Percentiles rank a stretch among this genome's conserved stretches.
phyloP scores from a whole-genome alignment of 345 rosid genomes.

The Dovyalis caffra region DNA sequence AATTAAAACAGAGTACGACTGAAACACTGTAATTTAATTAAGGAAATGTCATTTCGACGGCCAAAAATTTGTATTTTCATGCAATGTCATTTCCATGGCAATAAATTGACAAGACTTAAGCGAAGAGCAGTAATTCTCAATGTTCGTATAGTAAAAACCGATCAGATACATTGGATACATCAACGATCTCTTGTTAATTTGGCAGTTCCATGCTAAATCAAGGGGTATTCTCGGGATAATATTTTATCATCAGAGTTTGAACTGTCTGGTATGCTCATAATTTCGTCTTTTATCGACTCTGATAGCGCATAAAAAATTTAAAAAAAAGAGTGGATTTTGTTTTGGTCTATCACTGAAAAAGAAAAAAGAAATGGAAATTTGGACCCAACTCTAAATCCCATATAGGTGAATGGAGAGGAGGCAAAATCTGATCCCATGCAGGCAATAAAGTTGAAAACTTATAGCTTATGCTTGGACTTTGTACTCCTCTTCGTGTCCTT shows the following conservation, averaged over 20 bases:
- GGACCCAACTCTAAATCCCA: constrained; percentile 3
- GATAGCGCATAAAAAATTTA: background rate
- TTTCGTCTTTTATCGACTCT: background rate
- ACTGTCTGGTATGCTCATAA: background rate
- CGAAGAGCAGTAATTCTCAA: background rate
- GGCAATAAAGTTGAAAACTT: constrained; percentile 14
- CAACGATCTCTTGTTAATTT: background rate
- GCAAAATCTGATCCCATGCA: constrained; percentile 2
- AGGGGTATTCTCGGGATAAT: background rate
- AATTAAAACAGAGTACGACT: background rate
- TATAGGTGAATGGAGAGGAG: background rate
- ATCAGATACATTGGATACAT: constrained; percentile 1
- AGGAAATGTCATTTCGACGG: background rate
- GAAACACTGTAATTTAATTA: too few species aligned
- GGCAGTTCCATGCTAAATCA: background rate
- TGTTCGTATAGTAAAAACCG: background rate
- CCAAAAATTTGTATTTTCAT: background rate
- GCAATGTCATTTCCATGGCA: constrained; percentile 1
- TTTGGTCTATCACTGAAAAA: constrained; percentile 12
- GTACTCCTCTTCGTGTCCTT: background rate
- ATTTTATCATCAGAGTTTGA: background rate
- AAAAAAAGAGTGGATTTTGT: constrained; percentile 21
- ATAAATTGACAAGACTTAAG: background rate
- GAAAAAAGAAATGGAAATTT: background rate
- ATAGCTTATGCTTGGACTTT: constrained; percentile 4